phyloP scores from a whole-genome alignment of 2,329 filamentous ascomycete species.

The Pseudogymnoascus verrucosus region DNA sequence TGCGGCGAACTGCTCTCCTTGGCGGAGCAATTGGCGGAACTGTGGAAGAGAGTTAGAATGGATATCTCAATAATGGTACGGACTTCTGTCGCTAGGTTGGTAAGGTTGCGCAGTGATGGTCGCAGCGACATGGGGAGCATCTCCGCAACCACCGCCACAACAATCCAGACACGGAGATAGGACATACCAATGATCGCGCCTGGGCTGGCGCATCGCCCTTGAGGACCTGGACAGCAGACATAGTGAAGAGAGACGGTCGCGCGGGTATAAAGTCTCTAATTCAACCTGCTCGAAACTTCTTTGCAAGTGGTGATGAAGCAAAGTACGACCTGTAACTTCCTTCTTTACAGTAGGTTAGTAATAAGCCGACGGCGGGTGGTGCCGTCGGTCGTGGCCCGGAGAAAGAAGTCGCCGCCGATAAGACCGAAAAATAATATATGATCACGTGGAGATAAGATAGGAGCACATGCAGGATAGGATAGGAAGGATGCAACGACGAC shows the following conservation, averaged over 20 bases:
- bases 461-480: neutral
- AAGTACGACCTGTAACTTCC: neutral
- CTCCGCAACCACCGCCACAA: neutral
- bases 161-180: neutral
- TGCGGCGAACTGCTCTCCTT: constrained; percentile 76
- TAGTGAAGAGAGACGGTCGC: constrained; percentile 14
- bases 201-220: constrained; percentile 25
- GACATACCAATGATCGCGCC: constrained; percentile 27
- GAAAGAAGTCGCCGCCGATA: neutral
- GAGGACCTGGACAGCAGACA: constrained; percentile 22
- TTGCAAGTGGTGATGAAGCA: neutral
- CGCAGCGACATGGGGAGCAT: neutral
- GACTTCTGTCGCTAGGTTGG: too few relatives aligned
- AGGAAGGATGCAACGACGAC: neutral
- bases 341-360: neutral
- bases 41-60: constrained; percentile 29
- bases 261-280: neutral
- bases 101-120: neutral
- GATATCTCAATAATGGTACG: neutral
- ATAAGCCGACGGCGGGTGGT: neutral
- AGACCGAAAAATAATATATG: neutral
- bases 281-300: neutral
- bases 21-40: constrained; percentile 88
- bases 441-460: neutral
- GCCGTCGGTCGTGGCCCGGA: neutral